phyloP scores from a whole-genome alignment of 2,329 filamentous ascomycete genomes.

The Venturia nashicola region DNA sequence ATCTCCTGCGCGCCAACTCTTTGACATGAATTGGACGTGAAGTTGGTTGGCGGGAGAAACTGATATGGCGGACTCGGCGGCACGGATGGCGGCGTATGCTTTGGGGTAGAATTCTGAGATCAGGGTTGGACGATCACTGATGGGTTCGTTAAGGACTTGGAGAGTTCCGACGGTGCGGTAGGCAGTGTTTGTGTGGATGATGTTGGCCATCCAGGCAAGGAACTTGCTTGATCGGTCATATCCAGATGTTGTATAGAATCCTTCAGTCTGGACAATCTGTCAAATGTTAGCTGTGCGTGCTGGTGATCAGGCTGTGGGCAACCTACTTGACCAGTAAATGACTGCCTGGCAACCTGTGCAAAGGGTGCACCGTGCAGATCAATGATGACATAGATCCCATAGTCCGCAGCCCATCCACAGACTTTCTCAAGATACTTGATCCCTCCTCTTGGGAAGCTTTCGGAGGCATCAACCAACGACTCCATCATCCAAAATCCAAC shows the following conservation, averaged over 20 bases:
- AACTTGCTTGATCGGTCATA: conserved; percentile 44
- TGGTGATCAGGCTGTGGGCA: background rate
- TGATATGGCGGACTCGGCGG: conserved; percentile 33
- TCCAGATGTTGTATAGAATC: conserved; percentile 46
- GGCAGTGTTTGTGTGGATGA: conserved; percentile 35
- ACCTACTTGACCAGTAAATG: conserved; percentile 34
- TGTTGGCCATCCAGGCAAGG: conserved; percentile 42
- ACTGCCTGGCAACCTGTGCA: conserved; percentile 33
- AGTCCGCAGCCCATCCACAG: conserved; percentile 36
- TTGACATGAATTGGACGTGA: conserved; percentile 43
- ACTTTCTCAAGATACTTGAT: conserved; percentile 35
- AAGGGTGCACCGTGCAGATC: conserved; percentile 41
- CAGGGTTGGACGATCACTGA: conserved; percentile 22
- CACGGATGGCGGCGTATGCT: conserved; percentile 34
- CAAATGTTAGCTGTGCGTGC: background rate
- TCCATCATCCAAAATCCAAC: conserved; percentile 45
- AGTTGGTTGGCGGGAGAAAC: conserved; percentile 32
- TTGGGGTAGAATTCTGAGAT: conserved; percentile 33
- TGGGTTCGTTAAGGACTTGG: conserved; percentile 46
- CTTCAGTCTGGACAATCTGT: conserved; percentile 23
- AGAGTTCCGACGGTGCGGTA: conserved; percentile 48
- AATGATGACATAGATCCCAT: conserved; percentile 41
- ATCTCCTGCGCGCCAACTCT: conserved; percentile 44
- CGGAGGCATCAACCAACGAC: conserved; percentile 35
- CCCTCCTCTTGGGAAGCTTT: conserved; percentile 39